Conservation (phyloP, 805 yeast species). For the Ogataea siamensis region DNA sequence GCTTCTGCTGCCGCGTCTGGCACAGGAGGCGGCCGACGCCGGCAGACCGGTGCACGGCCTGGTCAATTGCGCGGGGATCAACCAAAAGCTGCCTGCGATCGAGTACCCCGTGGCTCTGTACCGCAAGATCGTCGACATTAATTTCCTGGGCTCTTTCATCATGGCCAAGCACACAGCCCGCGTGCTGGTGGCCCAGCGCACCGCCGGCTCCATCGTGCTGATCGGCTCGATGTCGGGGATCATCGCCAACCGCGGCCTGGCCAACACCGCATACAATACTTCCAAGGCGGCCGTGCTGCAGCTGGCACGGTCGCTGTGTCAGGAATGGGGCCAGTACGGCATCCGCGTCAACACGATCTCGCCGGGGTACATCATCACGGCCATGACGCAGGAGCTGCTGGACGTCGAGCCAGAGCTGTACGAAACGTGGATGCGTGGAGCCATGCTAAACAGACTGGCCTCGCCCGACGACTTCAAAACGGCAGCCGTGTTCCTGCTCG, state of each 20-base stretch:
- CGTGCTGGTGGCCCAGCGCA: constrained; percentile 10
- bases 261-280: constrained; percentile 46
- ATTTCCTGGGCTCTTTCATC: constrained; percentile 18
- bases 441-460: constrained; percentile 19
- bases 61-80: constrained; percentile 20
- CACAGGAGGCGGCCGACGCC: constrained; percentile 12
- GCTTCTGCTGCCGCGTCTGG: constrained; percentile 6
- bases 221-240: constrained; percentile 54
- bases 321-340: constrained; percentile 50
- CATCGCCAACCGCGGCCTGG: constrained; percentile 50
- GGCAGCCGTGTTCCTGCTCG: constrained; percentile 18
- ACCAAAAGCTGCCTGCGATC: constrained; percentile 18
- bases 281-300: constrained; percentile 49
- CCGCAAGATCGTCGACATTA: constrained; percentile 15
- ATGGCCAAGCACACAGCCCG: constrained; percentile 22
- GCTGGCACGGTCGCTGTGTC: constrained; percentile 43
- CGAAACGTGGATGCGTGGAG: constrained; percentile 22
- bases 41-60: constrained; percentile 18
- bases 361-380: constrained; percentile 51
- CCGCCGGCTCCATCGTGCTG: constrained; percentile 46
- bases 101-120: constrained; percentile 18
- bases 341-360: constrained; percentile 49
- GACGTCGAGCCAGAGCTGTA: constrained; percentile 38
- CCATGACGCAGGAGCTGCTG: constrained; percentile 34
- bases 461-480: constrained; percentile 19